Conservation (phyloP, 192 early-diverging fungal genomes). For the Coemansia aciculifera region DNA sequence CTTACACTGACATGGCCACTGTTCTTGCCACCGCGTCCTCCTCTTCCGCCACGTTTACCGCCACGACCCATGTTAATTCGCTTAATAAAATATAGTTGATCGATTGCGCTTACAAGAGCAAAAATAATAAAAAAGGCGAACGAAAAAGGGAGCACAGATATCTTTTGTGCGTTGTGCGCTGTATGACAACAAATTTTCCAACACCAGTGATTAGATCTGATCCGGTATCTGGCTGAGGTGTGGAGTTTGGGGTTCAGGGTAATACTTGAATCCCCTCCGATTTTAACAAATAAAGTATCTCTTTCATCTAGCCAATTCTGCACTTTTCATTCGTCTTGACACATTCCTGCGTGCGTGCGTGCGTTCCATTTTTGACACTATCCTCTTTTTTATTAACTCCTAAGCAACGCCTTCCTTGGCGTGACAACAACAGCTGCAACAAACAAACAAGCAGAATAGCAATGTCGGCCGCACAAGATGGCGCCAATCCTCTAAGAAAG, state of each 20-base stretch:
- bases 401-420: background rate
- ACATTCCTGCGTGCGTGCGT: background rate
- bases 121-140: background rate
- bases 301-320: slow-evolving; percentile 1
- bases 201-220: slow-evolving; percentile 4
- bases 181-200: background rate
- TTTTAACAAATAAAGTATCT: no score
- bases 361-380: background rate
- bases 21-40: slow-evolving; percentile 14
- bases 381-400: background rate
- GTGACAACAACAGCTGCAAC: background rate
- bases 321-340: background rate
- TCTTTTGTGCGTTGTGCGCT: no score
- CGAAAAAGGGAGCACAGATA: background rate
- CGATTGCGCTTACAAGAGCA: background rate
- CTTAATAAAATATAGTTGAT: background rate
- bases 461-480: slow-evolving; percentile 46
- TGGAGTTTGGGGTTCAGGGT: background rate
- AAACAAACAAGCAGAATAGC: slow-evolving; percentile 16
- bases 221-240: background rate
- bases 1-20: slow-evolving; percentile 34
- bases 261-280: background rate
- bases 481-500: slow-evolving; percentile 72
- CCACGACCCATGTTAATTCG: slow-evolving; percentile 21
- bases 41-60: slow-evolving; percentile 20